Percentiles rank a stretch among this genome's conserved stretches.
Evolutionary conservation across 164 flowering plant genomes (phyloP).

Genomic region (Magnolia kwangsiensis): DNA sequence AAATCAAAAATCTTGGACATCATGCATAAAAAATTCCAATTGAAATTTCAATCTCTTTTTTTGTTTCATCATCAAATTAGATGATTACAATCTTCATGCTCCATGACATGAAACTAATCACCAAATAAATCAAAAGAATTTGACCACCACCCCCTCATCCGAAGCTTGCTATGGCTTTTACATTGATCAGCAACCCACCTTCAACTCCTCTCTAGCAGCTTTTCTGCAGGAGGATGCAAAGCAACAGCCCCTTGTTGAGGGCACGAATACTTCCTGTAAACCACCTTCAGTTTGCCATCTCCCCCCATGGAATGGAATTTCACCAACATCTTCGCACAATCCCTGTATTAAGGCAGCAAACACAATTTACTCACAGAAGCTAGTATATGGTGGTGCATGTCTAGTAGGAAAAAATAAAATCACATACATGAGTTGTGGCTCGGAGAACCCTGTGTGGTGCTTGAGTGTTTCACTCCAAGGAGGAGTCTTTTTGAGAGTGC

Average conservation of each 20-base stretch:
- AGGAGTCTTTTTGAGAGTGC: conserved; percentile 55
- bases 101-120: background rate
- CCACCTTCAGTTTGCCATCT: conserved; percentile 46
- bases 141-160: background rate
- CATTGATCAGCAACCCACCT: background rate
- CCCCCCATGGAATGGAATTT: conserved; percentile 43
- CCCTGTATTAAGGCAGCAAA: conserved; percentile 38
- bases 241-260: conserved; percentile 55
- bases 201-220: conserved; percentile 21
- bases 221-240: conserved; percentile 50
- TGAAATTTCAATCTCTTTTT: no score
- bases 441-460: conserved; percentile 70
- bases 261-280: conserved; percentile 56
- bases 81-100: background rate
- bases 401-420: no score
- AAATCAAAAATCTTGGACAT: no score
- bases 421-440: conserved; percentile 45
- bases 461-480: conserved; percentile 75
- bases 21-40: no score
- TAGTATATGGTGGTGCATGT: no score
- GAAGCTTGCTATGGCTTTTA: no score
- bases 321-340: conserved; percentile 66
- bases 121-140: conserved; percentile 1
- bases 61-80: background rate
- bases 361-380: background rate